Percentiles rank a stretch among this genome's conserved stretches.
phyloP scores from a whole-genome alignment of 2,329 filamentous ascomycete species.

The Simplicillium aogashimaense region DNA sequence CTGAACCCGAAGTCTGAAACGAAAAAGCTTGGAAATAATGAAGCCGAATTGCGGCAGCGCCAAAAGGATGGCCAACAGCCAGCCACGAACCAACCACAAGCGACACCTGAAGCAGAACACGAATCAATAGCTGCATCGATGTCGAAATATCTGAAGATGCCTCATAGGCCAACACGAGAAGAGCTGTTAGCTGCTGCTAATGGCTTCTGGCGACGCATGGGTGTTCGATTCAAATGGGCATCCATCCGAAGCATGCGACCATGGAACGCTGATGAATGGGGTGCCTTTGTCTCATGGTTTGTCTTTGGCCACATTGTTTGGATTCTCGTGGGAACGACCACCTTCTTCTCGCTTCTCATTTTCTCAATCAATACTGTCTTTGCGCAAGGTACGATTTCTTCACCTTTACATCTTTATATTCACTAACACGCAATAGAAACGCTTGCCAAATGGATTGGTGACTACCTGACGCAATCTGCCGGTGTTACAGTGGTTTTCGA shows the following conservation, averaged over 20 bases:
- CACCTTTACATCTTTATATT: background rate
- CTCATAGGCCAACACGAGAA: constrained; percentile 87
- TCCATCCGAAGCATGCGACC: constrained; percentile 89
- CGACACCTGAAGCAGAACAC: constrained; percentile 12
- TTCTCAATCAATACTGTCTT: constrained; percentile 92
- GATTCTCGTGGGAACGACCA: constrained; percentile 94
- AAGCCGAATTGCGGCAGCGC: background rate
- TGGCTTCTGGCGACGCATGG: constrained; percentile 83
- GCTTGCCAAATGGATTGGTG: constrained; percentile 83
- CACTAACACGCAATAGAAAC: constrained; percentile 54
- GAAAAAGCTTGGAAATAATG: no score
- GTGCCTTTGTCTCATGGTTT: constrained; percentile 89
- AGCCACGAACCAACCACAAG: background rate
- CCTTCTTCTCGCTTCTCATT: constrained; percentile 88
- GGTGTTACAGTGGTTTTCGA: constrained; percentile 94
- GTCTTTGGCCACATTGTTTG: constrained; percentile 87
- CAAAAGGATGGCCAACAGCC: background rate
- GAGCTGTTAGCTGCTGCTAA: constrained; percentile 86
- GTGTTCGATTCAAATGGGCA: constrained; percentile 94
- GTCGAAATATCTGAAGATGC: constrained; percentile 58
- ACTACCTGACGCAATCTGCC: constrained; percentile 89
- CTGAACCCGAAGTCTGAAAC: no score
- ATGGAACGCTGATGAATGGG: constrained; percentile 94
- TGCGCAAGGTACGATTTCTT: constrained; percentile 61
- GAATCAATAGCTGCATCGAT: constrained; percentile 40